phyloP scores from a whole-genome alignment of 2,329 filamentous ascomycete species.

The Aspergillus japonicus region DNA sequence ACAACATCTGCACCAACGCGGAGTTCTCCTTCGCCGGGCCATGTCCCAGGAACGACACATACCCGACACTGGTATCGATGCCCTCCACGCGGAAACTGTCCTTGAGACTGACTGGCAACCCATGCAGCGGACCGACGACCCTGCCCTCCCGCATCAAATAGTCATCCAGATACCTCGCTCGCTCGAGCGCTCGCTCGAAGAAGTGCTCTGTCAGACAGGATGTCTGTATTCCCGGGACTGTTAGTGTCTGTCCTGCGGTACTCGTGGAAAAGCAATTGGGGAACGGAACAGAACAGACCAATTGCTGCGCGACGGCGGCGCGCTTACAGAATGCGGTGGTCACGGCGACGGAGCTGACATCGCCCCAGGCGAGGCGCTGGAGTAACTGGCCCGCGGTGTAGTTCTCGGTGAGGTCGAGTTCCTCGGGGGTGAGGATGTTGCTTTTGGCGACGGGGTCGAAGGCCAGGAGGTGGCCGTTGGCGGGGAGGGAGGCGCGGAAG shows the following conservation, averaged over 20 bases:
- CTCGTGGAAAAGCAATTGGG: not conserved
- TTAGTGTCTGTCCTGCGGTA: not conserved
- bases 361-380: conserved; percentile 17
- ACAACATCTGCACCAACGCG: conserved; percentile 18
- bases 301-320: conserved; percentile 40
- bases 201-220: conserved; percentile 41
- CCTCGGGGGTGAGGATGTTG: conserved; percentile 47
- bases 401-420: conserved; percentile 49
- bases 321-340: conserved; percentile 41
- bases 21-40: conserved; percentile 13
- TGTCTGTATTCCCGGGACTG: conserved; percentile 10
- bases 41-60: conserved; percentile 19
- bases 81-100: conserved; percentile 29
- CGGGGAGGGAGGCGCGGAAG: conserved; percentile 8
- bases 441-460: conserved; percentile 28
- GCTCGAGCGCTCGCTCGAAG: conserved; percentile 36
- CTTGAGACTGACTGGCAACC: conserved; percentile 41
- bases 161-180: conserved; percentile 39
- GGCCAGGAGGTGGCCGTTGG: conserved; percentile 19
- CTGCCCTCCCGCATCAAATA: conserved; percentile 30
- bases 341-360: conserved; percentile 22
- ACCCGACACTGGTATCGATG: conserved; percentile 22
- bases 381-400: conserved; percentile 23
- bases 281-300: conserved; percentile 14
- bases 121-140: conserved; percentile 40